Evolutionary conservation across 176 grass and related monocot genomes (phyloP).

Genomic region (Canna indica): DNA sequence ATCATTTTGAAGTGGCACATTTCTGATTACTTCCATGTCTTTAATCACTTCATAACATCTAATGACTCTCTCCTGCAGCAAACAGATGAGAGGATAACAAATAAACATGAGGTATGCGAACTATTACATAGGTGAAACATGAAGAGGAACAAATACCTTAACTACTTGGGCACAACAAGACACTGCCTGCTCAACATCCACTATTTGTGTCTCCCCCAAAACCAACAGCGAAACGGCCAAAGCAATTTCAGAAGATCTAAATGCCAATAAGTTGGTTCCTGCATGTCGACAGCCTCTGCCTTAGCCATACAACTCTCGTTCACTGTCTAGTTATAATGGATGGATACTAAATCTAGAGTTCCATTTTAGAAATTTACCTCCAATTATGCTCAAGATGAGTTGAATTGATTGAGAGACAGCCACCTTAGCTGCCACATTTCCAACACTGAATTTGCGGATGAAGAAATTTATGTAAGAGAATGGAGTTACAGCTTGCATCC

Average conservation of each 20-base stretch:
- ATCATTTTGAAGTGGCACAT: slow-evolving; percentile 32
- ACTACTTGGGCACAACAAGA: slow-evolving; percentile 39
- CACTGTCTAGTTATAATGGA: neutral
- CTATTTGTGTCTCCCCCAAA: slow-evolving; percentile 39
- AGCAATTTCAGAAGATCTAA: slow-evolving; percentile 87
- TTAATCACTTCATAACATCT: slow-evolving; percentile 69
- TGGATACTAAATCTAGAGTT: neutral
- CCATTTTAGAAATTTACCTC: slow-evolving; percentile 29
- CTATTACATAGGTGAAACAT: slow-evolving; percentile 4
- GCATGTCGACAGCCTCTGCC: neutral
- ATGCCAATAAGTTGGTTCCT: slow-evolving; percentile 67
- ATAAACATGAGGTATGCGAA: neutral
- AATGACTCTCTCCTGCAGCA: slow-evolving; percentile 59
- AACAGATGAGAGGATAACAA: neutral
- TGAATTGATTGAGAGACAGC: slow-evolving; percentile 42
- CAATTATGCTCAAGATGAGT: slow-evolving; percentile 57
- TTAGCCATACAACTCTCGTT: neutral
- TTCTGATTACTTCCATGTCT: slow-evolving; percentile 41
- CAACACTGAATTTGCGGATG: slow-evolving; percentile 58
- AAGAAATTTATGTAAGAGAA: slow-evolving; percentile 91
- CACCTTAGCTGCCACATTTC: slow-evolving; percentile 34
- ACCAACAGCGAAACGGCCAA: slow-evolving; percentile 54
- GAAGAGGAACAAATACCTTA: slow-evolving; percentile 38
- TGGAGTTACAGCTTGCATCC: slow-evolving; percentile 73
- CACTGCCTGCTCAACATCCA: slow-evolving; percentile 45